Percentiles rank a stretch among this genome's conserved stretches.
phyloP scores from a whole-genome alignment of 208 protist genomes.

The Kentomonas sorsogonicus region DNA sequence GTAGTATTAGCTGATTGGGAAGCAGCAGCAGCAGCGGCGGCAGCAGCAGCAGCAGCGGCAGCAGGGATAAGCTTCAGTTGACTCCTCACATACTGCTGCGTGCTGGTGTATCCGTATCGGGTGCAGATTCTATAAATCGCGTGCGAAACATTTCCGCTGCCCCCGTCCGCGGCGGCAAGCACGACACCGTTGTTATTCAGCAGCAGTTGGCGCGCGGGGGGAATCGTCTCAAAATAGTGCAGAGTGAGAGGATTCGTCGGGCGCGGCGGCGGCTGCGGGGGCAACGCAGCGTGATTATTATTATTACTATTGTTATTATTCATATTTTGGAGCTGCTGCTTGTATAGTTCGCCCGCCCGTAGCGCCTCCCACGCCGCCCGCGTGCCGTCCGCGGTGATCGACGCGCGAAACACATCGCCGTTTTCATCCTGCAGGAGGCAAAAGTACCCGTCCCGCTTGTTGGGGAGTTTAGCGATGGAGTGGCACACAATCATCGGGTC shows the following conservation, averaged over 20 bases:
- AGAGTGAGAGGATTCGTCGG: constrained; percentile 75
- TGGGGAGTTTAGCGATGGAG: constrained; percentile 63
- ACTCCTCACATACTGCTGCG: constrained; percentile 71
- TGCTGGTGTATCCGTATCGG: constrained; percentile 64
- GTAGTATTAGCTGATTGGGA: too few species aligned
- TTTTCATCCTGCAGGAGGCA: constrained; percentile 95
- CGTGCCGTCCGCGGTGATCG: constrained; percentile 45
- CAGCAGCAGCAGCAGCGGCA: too few species aligned
- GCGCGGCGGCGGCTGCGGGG: constrained; percentile 9
- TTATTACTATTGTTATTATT: too few species aligned
- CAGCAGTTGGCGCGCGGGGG: constrained; percentile 78
- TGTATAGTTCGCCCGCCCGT: constrained; percentile 11
- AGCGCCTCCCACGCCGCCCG: constrained; percentile 28
- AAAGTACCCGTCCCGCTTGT: constrained; percentile 91
- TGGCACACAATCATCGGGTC: constrained; percentile 88
- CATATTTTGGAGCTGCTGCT: constrained; percentile 13
- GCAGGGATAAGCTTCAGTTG: constrained; percentile 28
- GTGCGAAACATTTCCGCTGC: constrained; percentile 93
- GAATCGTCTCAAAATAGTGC: constrained; percentile 98
- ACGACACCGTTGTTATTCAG: constrained; percentile 95
- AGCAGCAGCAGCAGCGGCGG: too few species aligned
- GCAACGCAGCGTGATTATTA: constrained; percentile 6
- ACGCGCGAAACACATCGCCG: constrained; percentile 97
- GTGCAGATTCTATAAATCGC: constrained; percentile 91
- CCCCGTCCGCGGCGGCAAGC: constrained; percentile 94